Evolutionary conservation across 1,284 basidiomycete species (phyloP).

Genomic region (Apiotrichum sp.): DNA sequence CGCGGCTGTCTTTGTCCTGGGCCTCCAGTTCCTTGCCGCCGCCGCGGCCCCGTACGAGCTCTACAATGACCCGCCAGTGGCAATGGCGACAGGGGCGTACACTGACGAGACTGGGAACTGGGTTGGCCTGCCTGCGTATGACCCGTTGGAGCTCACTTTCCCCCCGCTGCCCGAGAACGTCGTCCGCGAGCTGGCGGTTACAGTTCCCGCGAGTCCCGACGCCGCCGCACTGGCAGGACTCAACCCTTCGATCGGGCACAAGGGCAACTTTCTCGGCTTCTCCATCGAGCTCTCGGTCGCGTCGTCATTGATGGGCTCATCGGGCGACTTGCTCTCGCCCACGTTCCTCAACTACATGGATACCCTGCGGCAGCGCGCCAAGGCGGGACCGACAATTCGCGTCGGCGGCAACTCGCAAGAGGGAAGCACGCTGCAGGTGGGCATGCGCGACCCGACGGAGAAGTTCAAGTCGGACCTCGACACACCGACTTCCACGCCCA

Average conservation of each 20-base stretch:
- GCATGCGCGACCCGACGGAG: conserved; percentile 50
- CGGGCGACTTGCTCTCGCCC: conserved; percentile 34
- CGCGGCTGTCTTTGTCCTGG: not conserved
- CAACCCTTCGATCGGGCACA: conserved; percentile 50
- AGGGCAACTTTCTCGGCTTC: conserved; percentile 62
- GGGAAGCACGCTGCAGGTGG: conserved; percentile 52
- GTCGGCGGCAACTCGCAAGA: conserved; percentile 74
- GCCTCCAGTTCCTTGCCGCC: not conserved
- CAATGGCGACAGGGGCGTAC: not conserved
- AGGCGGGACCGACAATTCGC: conserved; percentile 59
- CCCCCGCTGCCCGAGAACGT: conserved; percentile 32
- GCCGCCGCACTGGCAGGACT: conserved; percentile 17
- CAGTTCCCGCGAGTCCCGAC: conserved; percentile 1
- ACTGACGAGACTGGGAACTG: conserved; percentile 10
- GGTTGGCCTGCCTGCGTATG: conserved; percentile 38
- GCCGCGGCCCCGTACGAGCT: not conserved
- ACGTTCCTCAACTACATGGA: conserved; percentile 70
- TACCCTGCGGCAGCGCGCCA: conserved; percentile 53
- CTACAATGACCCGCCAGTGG: not conserved
- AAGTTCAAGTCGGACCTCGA: conserved; percentile 24
- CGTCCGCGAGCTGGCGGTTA: no score
- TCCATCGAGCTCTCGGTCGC: conserved; percentile 67
- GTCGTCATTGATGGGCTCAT: conserved; percentile 57
- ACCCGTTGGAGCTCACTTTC: conserved; percentile 28
- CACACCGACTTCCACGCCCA: conserved; percentile 51